Conservation (phyloP, 768 basidiomycete species). For the Mycena maculata region DNA sequence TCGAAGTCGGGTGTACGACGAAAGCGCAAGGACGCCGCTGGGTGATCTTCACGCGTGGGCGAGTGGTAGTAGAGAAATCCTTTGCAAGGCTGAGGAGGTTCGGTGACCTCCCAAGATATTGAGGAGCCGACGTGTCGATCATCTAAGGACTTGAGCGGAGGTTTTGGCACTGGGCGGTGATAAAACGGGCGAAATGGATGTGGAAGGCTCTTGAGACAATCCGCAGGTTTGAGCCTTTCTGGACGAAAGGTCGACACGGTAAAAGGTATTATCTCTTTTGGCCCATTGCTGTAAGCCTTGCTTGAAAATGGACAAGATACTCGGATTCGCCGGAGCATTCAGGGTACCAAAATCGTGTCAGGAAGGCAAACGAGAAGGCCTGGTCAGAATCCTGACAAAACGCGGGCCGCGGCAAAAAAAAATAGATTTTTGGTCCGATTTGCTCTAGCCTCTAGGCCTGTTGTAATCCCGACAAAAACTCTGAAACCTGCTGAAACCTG, state of each 20-base stretch:
- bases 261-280: too few relatives aligned
- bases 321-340: too few relatives aligned
- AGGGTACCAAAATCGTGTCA: too few relatives aligned
- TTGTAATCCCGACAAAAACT: too few relatives aligned
- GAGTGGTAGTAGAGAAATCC: slow-evolving; percentile 38
- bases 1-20: slow-evolving; percentile 29
- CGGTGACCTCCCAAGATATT: neutral
- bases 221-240: neutral
- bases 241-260: neutral
- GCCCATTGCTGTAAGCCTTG: too few relatives aligned
- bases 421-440: too few relatives aligned
- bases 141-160: neutral
- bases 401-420: too few relatives aligned
- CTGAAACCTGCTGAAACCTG: too few relatives aligned
- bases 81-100: slow-evolving; percentile 4
- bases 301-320: too few relatives aligned
- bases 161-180: neutral
- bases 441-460: too few relatives aligned
- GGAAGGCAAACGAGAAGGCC: too few relatives aligned
- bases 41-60: slow-evolving; percentile 1
- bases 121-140: slow-evolving; percentile 1
- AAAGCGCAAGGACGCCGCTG: slow-evolving; percentile 34
- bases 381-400: too few relatives aligned
- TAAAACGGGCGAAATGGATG: neutral
- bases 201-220: neutral